A percentile compares a stretch with the other conserved stretches of the same genome.
Evolutionary conservation across 805 yeast genomes (phyloP).

Genomic region (Danielia reshetovae): DNA sequence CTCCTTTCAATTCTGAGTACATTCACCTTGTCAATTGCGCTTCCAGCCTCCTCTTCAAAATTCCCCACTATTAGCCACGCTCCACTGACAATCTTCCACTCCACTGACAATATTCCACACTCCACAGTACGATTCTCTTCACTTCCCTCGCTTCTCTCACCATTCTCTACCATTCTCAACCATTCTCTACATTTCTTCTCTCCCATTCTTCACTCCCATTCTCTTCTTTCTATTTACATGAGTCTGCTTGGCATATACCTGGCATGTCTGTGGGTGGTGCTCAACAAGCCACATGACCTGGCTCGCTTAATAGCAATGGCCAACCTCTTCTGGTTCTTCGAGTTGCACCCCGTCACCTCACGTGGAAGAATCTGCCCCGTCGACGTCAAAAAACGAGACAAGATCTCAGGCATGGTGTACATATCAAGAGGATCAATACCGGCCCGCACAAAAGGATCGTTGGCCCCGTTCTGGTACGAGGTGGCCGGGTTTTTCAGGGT

Average conservation of each 20-base stretch:
- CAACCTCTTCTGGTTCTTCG: conserved; percentile 64
- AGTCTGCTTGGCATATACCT: conserved; percentile 40
- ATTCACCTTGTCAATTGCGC: no score
- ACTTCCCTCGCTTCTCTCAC: no score
- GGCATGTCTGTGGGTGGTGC: conserved; percentile 66
- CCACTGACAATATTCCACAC: no score
- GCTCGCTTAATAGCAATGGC: conserved; percentile 78
- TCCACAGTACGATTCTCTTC: no score
- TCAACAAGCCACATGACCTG: conserved; percentile 73
- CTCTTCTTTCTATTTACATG: conserved; percentile 19
- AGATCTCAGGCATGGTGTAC: conserved; percentile 66
- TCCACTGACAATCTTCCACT: no score
- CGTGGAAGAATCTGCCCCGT: conserved; percentile 78
- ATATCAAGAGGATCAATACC: conserved; percentile 66
- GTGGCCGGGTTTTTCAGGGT: conserved; percentile 23
- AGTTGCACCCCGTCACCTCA: conserved; percentile 62
- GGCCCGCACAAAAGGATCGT: conserved; percentile 35
- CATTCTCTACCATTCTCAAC: no score
- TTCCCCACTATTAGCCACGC: no score
- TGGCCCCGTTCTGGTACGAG: conserved; percentile 12
- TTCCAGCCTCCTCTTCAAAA: no score
- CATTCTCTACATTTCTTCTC: no score
- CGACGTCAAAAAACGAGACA: conserved; percentile 61
- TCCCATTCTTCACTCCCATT: no score
- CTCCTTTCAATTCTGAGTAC: no score